A percentile compares a stretch with the other conserved stretches of the same genome.
phyloP scores from a whole-genome alignment of 176 grass and related monocot genomes.

The Hyparrhenia diplandra region DNA sequence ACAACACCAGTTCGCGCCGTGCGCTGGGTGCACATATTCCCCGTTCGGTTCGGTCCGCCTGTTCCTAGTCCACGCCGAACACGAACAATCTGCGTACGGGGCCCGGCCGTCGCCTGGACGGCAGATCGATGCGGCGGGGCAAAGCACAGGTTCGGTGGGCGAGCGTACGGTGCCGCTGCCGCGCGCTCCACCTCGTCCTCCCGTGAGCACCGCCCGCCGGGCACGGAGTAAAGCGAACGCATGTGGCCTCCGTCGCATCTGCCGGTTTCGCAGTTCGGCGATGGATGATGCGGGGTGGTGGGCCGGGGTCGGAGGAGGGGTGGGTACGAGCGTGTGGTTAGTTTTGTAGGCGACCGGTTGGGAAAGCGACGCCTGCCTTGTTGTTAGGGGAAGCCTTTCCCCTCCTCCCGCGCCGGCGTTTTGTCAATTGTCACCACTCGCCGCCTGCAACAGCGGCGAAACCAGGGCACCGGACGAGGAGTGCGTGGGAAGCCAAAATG shows the following conservation, averaged over 20 bases:
- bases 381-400: background rate
- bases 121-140: background rate
- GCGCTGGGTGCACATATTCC: background rate
- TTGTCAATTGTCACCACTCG: slow-evolving; percentile 17
- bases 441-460: background rate
- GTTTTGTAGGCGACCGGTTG: slow-evolving; percentile 2
- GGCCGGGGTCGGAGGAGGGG: background rate
- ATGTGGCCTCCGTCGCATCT: background rate
- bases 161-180: background rate
- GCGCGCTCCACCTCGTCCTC: background rate
- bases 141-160: background rate
- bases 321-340: background rate
- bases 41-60: background rate
- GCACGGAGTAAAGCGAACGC: background rate
- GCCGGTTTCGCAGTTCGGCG: background rate
- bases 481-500: slow-evolving; percentile 1
- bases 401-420: background rate
- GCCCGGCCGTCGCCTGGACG: background rate
- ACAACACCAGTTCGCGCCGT: background rate
- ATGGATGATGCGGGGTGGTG: no score
- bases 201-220: background rate
- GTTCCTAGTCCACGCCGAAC: background rate
- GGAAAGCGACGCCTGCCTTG: background rate
- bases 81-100: background rate
- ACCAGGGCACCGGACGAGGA: background rate